Evolutionary conservation across 1,284 basidiomycete species (phyloP), one percentile per base, ranked within the genome.

Genomic region (Boletus semigastroideus): DNA sequence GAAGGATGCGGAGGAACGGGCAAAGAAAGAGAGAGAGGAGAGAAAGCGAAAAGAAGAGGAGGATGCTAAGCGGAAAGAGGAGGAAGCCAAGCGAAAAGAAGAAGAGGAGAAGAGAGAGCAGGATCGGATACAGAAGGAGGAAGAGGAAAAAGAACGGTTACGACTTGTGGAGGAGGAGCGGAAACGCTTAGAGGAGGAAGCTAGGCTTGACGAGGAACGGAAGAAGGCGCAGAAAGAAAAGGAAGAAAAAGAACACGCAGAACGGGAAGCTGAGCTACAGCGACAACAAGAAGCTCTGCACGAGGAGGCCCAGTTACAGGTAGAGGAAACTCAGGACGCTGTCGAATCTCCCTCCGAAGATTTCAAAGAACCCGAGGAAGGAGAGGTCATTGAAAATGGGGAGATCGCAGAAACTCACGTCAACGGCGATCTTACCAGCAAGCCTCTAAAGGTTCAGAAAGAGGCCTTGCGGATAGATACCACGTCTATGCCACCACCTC

Each of bases 401-500:
- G 67, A 63, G 28, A 42, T 53, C 9, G 20, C 43, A 34, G 65
- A 65, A 31, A 46, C 48, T 2, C 63, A 58, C 28, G 47, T 61
- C 38, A 68, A 70, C n/a, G 65, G 68, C 27, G 66, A 66, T 44
- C 25, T 37, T 12, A 36, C 45, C 49, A 69, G 72, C 54, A 78
- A 78, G 53, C 70, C 72, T 48, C 25, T 59, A 33, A 72, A 72
- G 48, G 70, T 63, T 57, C 67, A 73, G 48, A 83, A 83, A 60
- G 81, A 82, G 40, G 36, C 69, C 19, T 72, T 87, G 22, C 82
- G 83, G 40, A 86, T 87, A 67, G 82, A 84, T 60, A 88, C 86
- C 2, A 57, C 72, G 13, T 70, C 67, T 25, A 70, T 72, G 59
- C 67, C 69, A 42, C 61, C 69, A 17, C 60, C 70, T 31, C 66